phyloP scores from a whole-genome alignment of 495 filamentous ascomycete species.

The Darksidea phi region DNA sequence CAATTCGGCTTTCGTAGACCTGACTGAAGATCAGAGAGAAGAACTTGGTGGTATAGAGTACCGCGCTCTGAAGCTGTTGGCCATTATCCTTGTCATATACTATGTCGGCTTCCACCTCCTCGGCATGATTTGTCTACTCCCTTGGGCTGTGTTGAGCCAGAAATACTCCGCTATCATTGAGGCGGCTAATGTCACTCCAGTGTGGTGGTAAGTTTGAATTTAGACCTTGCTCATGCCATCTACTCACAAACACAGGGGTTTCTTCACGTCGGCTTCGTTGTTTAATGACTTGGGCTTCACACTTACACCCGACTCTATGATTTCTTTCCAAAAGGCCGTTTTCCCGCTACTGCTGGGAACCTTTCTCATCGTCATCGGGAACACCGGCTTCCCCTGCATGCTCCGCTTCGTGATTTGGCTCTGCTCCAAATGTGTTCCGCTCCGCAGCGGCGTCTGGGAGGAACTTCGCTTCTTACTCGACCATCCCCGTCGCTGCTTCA shows the following conservation, averaged over 20 bases:
- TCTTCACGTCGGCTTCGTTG: slow-evolving; percentile 79
- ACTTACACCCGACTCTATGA: slow-evolving; percentile 89
- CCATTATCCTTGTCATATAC: slow-evolving; percentile 69
- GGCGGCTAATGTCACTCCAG: slow-evolving; percentile 58
- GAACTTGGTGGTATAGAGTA: slow-evolving; percentile 96
- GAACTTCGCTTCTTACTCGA: slow-evolving; percentile 87
- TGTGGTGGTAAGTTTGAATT: slow-evolving; percentile 68
- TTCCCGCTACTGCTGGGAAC: slow-evolving; percentile 71
- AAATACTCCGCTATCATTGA: slow-evolving; percentile 65
- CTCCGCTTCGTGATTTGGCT: slow-evolving; percentile 87
- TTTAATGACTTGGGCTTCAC: slow-evolving; percentile 85
- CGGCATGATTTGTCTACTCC: slow-evolving; percentile 67
- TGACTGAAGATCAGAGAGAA: slow-evolving; percentile 86
- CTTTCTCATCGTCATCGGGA: slow-evolving; percentile 87
- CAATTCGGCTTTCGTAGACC: slow-evolving; percentile 85
- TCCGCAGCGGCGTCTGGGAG: slow-evolving; percentile 70
- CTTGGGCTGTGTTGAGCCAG: slow-evolving; percentile 70
- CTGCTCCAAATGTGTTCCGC: slow-evolving; percentile 56
- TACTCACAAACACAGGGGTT: too few species aligned
- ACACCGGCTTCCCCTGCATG: slow-evolving; percentile 93
- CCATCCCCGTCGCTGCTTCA: slow-evolving; percentile 93
- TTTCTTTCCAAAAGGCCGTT: slow-evolving; percentile 73
- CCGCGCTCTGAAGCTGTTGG: slow-evolving; percentile 80
- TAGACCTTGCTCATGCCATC: too few species aligned
- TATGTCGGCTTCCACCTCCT: slow-evolving; percentile 72